Evolutionary conservation across 495 filamentous ascomycete genomes (phyloP).

Genomic region (Penicillium coffeae): DNA sequence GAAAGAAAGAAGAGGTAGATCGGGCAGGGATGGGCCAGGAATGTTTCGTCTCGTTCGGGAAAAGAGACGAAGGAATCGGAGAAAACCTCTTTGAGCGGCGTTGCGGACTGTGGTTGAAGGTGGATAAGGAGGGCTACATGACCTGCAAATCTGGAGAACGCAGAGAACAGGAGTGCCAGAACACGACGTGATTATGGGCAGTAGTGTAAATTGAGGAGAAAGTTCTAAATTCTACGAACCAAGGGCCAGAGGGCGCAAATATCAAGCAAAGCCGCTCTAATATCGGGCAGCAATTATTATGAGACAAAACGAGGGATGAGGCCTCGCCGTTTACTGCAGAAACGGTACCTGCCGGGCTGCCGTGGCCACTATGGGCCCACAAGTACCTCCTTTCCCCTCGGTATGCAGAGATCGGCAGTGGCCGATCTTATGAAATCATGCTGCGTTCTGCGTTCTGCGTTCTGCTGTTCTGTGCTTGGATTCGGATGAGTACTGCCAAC

Average conservation of each 20-base stretch:
- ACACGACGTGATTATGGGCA: too few relatives aligned
- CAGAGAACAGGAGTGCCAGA: neutral
- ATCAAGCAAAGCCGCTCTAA: neutral
- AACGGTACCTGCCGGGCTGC: constrained; percentile 19
- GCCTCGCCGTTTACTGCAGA: constrained; percentile 13
- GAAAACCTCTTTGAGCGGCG: neutral
- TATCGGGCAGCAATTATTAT: constrained; percentile 23
- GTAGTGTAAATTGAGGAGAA: too few relatives aligned
- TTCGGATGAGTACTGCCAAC: too few relatives aligned
- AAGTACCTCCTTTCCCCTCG: constrained; percentile 20
- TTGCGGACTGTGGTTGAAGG: neutral
- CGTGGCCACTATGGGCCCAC: constrained; percentile 15
- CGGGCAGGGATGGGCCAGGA: constrained; percentile 29
- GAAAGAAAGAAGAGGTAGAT: constrained; percentile 9
- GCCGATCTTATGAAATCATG: constrained; percentile 21
- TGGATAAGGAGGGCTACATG: constrained; percentile 18
- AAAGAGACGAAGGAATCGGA: neutral
- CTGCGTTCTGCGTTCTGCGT: too few relatives aligned
- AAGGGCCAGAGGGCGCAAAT: neutral
- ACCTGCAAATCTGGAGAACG: neutral
- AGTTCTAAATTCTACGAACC: too few relatives aligned
- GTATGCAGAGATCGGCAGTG: constrained; percentile 23
- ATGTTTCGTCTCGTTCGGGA: constrained; percentile 25
- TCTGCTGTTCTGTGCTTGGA: too few relatives aligned
- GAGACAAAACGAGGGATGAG: constrained; percentile 28